Evolutionary conservation across 2,329 filamentous ascomycete genomes (phyloP), one percentile per base, ranked within the genome.

Genomic region (Monosporascus cannonballus): DNA sequence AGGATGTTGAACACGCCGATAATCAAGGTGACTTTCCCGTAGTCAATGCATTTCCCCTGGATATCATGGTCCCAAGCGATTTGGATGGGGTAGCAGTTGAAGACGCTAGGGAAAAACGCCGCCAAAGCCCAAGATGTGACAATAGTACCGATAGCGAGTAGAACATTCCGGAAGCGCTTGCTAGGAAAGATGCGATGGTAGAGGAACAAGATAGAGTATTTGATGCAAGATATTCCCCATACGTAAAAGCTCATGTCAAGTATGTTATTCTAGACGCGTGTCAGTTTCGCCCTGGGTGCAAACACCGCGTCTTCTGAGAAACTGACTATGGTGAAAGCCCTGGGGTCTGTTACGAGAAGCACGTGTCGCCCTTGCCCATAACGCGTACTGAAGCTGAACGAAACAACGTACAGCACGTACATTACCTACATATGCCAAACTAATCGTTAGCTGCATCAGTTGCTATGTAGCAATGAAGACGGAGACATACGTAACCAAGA

Each of bases 151-250:
- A 37, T 18, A 6, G 22, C 17, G 18, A 37, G 22, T 7, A 48
- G 47, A 5, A 38, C 17, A 9, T 48, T 48, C 6, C 18, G 47
- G 47, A 48, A 48, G 3, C 15, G 30, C 47, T 22, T 48, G 24
- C 47, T 20, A 27, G 47, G 47, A 24, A 48, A 48, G 34, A 48
- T 48, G 25, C 47, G 47, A 7, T 48, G 47, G 47, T 48, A 48
- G 6, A 37, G 47, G 11, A 37, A 18, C 3, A 48, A 27, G 47
- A 48, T 27, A 14, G 42, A 45, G 11, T 17, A n/a, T 25, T 22
- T 38, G 36, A n/a, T 38, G 36, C n/a, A 14, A 38, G 36, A 38
- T n/a, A 14, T 14, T 14, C 36, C 36, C 14, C 36, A 38, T 4
- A 38, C 36, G 36, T 14, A 38, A 38, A 38, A 38, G 36, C 4